These are phyloP conservation scores for Hyaloscypha variabilis DNA, from an alignment of 495 filamentous ascomycete genomes.

Conservation along the genomic window DNA sequence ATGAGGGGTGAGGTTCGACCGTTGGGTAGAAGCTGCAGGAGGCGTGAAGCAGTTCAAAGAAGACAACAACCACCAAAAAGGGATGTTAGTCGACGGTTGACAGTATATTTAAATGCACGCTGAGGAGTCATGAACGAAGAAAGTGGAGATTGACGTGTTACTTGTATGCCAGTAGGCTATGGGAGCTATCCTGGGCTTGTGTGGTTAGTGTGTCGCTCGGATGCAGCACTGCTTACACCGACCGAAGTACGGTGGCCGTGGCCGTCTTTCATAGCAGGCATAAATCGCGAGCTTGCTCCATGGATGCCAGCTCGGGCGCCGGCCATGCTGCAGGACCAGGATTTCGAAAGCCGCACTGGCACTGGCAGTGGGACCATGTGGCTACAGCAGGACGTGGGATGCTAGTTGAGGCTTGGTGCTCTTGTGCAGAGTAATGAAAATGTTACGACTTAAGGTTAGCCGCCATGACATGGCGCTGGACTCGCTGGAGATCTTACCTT, in stretches of 20 bases:
- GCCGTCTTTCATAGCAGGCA: slow-evolving; percentile 5
- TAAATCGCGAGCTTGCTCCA: neutral
- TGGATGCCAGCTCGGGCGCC: neutral
- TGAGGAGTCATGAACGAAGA: slow-evolving; percentile 18
- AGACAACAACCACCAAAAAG: neutral
- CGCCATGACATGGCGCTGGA: neutral
- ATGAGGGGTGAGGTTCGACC: neutral
- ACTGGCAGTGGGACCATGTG: neutral
- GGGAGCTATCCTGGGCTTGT: neutral
- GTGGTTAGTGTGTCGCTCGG: neutral
- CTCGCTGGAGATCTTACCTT: neutral
- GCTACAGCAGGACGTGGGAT: neutral
- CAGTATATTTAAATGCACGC: slow-evolving; percentile 18
- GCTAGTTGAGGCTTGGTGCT: neutral
- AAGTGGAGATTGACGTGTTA: slow-evolving; percentile 5
- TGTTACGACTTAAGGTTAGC: neutral
- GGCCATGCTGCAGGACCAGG: neutral
- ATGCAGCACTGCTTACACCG: slow-evolving; percentile 2
- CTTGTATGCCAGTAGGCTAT: neutral
- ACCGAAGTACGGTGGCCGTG: slow-evolving; percentile 16
- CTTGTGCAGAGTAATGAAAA: neutral
- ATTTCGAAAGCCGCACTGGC: neutral
- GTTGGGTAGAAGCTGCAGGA: neutral
- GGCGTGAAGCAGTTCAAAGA: neutral
- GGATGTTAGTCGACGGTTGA: slow-evolving; percentile 1